Evolutionary conservation across 306 rosid species (phyloP).

Genomic region (Casuarina cunninghamiana): DNA sequence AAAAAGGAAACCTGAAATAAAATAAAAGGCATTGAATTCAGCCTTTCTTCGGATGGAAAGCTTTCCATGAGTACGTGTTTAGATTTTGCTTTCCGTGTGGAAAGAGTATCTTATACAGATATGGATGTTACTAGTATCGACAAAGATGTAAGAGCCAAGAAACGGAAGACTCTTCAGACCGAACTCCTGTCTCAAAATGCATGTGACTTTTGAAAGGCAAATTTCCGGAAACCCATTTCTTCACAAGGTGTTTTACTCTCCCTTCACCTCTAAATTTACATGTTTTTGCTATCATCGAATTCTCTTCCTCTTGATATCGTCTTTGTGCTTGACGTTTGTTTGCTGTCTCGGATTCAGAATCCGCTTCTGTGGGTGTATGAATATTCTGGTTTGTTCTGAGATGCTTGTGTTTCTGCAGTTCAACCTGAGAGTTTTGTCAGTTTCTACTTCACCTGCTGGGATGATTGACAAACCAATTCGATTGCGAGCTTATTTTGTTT

Average conservation of each 20-base stretch:
- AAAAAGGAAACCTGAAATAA: no score
- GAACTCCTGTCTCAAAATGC: background rate
- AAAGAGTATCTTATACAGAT: conserved; percentile 8
- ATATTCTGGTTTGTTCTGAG: background rate
- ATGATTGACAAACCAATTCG: background rate
- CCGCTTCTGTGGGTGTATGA: background rate
- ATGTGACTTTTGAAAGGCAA: background rate
- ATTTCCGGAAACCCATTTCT: conserved; percentile 15
- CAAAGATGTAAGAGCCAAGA: conserved; percentile 26
- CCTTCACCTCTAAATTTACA: background rate
- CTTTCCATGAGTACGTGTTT: no score
- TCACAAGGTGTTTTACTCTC: conserved; percentile 14
- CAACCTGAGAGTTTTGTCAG: background rate
- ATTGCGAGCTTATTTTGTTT: background rate
- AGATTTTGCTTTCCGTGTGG: no score
- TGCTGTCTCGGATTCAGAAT: background rate
- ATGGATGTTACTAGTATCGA: background rate
- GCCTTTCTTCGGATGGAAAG: no score
- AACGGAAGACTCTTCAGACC: conserved; percentile 6
- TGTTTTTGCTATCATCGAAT: background rate
- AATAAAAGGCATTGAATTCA: no score
- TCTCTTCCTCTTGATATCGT: background rate
- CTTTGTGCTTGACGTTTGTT: background rate
- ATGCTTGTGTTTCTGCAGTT: background rate
- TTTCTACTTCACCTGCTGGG: conserved; percentile 1